A percentile compares a stretch with the other conserved stretches of the same genome.
Evolutionary conservation across 2,329 filamentous ascomycete species (phyloP).

Genomic region (Davidsoniella australis): DNA sequence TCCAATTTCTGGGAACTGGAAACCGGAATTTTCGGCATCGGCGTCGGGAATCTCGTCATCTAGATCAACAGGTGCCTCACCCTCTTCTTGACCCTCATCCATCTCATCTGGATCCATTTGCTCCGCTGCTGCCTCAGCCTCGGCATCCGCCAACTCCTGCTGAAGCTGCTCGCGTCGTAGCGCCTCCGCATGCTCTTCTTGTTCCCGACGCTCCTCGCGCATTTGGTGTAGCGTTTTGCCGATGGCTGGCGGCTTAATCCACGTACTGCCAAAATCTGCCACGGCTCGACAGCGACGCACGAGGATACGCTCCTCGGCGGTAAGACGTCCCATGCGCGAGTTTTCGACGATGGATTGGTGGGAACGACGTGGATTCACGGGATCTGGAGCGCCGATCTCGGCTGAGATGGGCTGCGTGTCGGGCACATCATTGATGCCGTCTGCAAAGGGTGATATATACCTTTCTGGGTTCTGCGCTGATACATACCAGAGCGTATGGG

Average conservation of each 20-base stretch:
- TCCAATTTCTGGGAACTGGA: slow-evolving; percentile 21
- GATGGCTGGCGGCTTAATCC: slow-evolving; percentile 80
- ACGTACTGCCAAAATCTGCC: slow-evolving; percentile 69
- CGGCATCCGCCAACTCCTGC: slow-evolving; percentile 57
- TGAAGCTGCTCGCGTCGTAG: slow-evolving; percentile 53
- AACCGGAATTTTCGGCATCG: slow-evolving; percentile 28
- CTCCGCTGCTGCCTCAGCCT: slow-evolving; percentile 23
- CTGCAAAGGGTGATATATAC: slow-evolving; percentile 20
- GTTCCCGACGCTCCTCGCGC: slow-evolving; percentile 76
- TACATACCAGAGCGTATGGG: slow-evolving; percentile 58
- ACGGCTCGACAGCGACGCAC: slow-evolving; percentile 65
- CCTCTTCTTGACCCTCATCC: slow-evolving; percentile 39
- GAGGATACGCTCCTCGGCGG: slow-evolving; percentile 60
- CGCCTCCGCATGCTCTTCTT: slow-evolving; percentile 67
- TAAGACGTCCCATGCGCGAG: slow-evolving; percentile 50
- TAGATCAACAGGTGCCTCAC: slow-evolving; percentile 35
- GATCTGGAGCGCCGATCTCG: slow-evolving; percentile 12
- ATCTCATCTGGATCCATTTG: slow-evolving; percentile 32
- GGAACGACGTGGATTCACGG: slow-evolving; percentile 20
- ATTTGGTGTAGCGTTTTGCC: slow-evolving; percentile 79
- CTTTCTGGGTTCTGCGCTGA: slow-evolving; percentile 37
- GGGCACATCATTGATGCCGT: slow-evolving; percentile 18
- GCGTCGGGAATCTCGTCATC: slow-evolving; percentile 61
- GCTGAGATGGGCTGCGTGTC: slow-evolving; percentile 19
- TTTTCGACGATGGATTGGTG: slow-evolving; percentile 32